These are phyloP conservation scores for Papiliotrema laurentii DNA, from an alignment of 1,284 basidiomycete species.

Conservation along the genomic window DNA sequence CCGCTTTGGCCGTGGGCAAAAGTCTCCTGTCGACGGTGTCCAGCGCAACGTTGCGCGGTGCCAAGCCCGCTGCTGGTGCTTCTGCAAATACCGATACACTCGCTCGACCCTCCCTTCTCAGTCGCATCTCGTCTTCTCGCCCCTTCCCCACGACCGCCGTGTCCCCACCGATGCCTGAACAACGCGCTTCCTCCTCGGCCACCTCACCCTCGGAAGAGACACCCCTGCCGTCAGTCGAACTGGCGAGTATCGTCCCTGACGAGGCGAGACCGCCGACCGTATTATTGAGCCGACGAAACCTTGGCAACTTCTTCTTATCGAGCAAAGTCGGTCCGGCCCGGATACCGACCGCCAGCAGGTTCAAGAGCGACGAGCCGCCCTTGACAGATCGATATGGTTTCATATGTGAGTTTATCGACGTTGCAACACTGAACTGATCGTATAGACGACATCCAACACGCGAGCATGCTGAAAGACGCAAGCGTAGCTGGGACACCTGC, in stretches of 20 bases:
- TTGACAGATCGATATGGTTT: slow-evolving; percentile 93
- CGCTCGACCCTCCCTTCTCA: slow-evolving; percentile 44
- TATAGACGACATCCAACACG: slow-evolving; percentile 78
- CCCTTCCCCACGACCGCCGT: slow-evolving; percentile 30
- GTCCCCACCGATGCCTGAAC: slow-evolving; percentile 6
- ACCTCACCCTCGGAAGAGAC: slow-evolving; percentile 20
- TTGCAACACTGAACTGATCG: slow-evolving; percentile 1
- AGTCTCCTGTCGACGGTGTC: slow-evolving; percentile 32
- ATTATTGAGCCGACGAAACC: slow-evolving; percentile 39
- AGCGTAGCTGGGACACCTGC: slow-evolving; percentile 44
- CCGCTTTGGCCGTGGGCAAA: slow-evolving; percentile 35
- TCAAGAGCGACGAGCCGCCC: slow-evolving; percentile 58
- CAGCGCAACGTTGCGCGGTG: slow-evolving; percentile 25
- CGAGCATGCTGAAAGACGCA: slow-evolving; percentile 66
- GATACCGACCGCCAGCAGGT: slow-evolving; percentile 49
- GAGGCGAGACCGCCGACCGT: slow-evolving; percentile 75
- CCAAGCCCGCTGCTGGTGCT: slow-evolving; percentile 42
- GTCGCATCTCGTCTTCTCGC: slow-evolving; percentile 33
- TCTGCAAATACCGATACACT: slow-evolving; percentile 22
- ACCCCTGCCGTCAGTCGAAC: slow-evolving; percentile 59
- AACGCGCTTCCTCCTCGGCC: slow-evolving; percentile 22
- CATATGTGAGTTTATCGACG: slow-evolving; percentile 61
- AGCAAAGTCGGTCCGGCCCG: slow-evolving; percentile 29
- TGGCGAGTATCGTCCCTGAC: slow-evolving; percentile 83
- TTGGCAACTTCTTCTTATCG: slow-evolving; percentile 39